Evolutionary conservation across 1,139 yeast genomes (phyloP).

Genomic region (Candida freyschussii): DNA sequence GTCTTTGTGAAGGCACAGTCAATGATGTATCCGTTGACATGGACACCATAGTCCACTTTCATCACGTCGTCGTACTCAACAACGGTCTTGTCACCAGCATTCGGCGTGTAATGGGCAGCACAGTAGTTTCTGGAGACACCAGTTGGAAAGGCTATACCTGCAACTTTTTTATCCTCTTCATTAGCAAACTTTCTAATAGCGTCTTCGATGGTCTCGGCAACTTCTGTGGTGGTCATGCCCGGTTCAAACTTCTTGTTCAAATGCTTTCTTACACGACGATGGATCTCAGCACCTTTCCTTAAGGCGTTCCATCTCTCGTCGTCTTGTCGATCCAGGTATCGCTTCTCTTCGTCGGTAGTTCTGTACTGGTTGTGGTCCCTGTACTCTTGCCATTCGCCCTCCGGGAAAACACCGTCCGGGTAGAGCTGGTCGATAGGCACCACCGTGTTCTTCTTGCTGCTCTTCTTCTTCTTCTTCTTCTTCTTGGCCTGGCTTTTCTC

Average conservation of each 20-base stretch:
- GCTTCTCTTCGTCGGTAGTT: conserved; percentile 79
- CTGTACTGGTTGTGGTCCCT: conserved; percentile 62
- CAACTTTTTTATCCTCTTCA: conserved; percentile 42
- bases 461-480: conserved; percentile 44
- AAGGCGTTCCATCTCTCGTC: conserved; percentile 74
- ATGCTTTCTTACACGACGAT: conserved; percentile 81
- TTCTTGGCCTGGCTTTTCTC: too few relatives aligned
- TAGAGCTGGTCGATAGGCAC: conserved; percentile 63
- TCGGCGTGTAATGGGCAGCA: conserved; percentile 98
- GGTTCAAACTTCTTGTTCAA: conserved; percentile 75
- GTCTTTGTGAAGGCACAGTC: conserved; percentile 95
- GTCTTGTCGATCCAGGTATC: conserved; percentile 69
- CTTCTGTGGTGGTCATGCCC: conserved; percentile 87
- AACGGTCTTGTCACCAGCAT: conserved; percentile 84
- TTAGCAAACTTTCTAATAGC: conserved; percentile 73
- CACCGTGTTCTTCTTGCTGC: conserved; percentile 43
- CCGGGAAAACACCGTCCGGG: conserved; percentile 77
- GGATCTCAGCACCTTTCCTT: conserved; percentile 94
- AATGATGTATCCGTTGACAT: conserved; percentile 90
- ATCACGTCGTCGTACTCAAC: conserved; percentile 83
- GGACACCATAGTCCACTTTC: conserved; percentile 97
- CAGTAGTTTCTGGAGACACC: conserved; percentile 90
- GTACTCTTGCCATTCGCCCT: conserved; percentile 80
- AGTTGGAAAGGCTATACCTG: conserved; percentile 97
- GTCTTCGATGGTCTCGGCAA: conserved; percentile 86